Evolutionary conservation across 2,329 filamentous ascomycete species (phyloP).

Genomic region (Cladosporium colombiae): DNA sequence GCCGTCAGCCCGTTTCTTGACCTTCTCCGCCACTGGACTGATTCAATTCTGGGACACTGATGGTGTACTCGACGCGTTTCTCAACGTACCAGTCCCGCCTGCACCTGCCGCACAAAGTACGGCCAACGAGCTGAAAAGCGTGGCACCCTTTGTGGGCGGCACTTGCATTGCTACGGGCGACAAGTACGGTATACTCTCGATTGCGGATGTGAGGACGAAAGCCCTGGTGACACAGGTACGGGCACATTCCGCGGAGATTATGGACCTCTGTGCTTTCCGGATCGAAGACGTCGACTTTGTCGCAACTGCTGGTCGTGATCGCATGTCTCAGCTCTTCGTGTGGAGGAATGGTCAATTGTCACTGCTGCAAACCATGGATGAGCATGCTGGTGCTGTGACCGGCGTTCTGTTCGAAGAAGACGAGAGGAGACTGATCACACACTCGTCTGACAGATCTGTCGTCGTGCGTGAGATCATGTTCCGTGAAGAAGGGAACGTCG

Average conservation of each 20-base stretch:
- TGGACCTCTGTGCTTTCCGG: slow-evolving; percentile 74
- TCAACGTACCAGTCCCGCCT: slow-evolving; percentile 61
- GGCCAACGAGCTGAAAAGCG: slow-evolving; percentile 58
- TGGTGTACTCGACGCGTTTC: slow-evolving; percentile 65
- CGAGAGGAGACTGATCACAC: slow-evolving; percentile 68
- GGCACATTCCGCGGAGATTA: slow-evolving; percentile 83
- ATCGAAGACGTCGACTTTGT: slow-evolving; percentile 64
- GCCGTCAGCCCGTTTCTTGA: slow-evolving; percentile 73
- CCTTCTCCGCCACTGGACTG: slow-evolving; percentile 80
- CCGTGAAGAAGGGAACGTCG: slow-evolving; percentile 60
- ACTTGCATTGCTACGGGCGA: slow-evolving; percentile 79
- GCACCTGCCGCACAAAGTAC: slow-evolving; percentile 4
- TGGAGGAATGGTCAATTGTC: slow-evolving; percentile 54
- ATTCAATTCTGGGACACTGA: slow-evolving; percentile 80
- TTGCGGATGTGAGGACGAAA: slow-evolving; percentile 61
- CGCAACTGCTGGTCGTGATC: slow-evolving; percentile 82
- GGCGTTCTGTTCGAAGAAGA: slow-evolving; percentile 70
- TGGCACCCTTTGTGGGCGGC: slow-evolving; percentile 62
- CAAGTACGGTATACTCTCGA: slow-evolving; percentile 72
- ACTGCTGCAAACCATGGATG: slow-evolving; percentile 85
- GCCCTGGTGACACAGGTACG: slow-evolving; percentile 70
- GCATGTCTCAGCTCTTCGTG: slow-evolving; percentile 87
- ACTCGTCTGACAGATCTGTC: slow-evolving; percentile 83
- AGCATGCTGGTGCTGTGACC: slow-evolving; percentile 85
- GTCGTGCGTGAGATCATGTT: slow-evolving; percentile 77